phyloP scores from a whole-genome alignment of 345 rosid genomes.

The Physaria fendleri region DNA sequence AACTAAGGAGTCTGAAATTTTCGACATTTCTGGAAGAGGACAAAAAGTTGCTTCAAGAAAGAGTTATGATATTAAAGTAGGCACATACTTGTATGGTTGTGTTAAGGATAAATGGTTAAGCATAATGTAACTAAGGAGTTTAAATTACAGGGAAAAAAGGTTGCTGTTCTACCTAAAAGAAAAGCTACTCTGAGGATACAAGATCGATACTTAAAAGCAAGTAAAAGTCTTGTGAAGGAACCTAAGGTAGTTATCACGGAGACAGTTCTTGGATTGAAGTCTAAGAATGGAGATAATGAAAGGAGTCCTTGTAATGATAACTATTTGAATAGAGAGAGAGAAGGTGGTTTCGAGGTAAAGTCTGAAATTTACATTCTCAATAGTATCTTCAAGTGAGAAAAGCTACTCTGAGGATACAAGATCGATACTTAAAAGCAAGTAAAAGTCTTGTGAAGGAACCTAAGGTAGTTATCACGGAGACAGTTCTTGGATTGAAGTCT shows the following conservation, averaged over 20 bases:
- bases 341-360: conserved; percentile 18
- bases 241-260: not conserved
- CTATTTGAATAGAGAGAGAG: conserved; percentile 14
- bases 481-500: conserved; percentile 7
- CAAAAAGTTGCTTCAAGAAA: conserved; percentile 9
- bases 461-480: not conserved
- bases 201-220: conserved; percentile 2
- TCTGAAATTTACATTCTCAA: not conserved
- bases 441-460: not conserved
- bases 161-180: conserved; percentile 4
- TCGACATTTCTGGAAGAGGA: too few relatives aligned
- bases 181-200: not conserved
- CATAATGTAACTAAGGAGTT: not conserved
- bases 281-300: not conserved
- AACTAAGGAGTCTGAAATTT: too few relatives aligned
- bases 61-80: conserved; percentile 2
- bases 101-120: not conserved
- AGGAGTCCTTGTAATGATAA: conserved; percentile 19
- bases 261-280: conserved; percentile 1
- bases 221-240: conserved; percentile 1
- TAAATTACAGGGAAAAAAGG: conserved; percentile 21
- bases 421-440: conserved; percentile 10
- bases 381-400: not conserved
- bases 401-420: not conserved
- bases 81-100: not conserved